Evolutionary conservation across 106 monocot species (phyloP), one percentile per base, ranked within the genome.

Genomic region (Vanilla planifolia): DNA sequence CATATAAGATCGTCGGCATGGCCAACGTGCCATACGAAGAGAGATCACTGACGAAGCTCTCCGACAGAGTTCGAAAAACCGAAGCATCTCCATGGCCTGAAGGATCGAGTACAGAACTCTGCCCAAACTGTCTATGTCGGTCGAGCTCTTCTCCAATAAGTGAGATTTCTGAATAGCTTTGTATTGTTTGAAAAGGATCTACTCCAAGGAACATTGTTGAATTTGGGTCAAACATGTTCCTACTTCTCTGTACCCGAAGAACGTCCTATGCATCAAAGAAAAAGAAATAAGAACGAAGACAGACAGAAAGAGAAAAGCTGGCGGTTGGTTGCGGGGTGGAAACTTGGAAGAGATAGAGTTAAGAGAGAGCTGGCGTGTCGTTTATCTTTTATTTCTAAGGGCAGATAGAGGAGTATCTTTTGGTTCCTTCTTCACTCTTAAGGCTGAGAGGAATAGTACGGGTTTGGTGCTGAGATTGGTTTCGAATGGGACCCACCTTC

Each of bases 391-490:
- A 1, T 2, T 50, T 26, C 50, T 22, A 8, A 0, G 32, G 14
- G 51, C 32, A 17, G 42, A 66, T 14, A 55, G 14, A 48, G 69
- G 34, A 17, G 39, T 26, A 64, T 33, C 53, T 55, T 37, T 43
- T 59, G 59, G 22, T 22, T 68, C 59, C 35, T 60, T 35, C 33
- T 34, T 8, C 9, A 19, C 33, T n/a, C 43, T 51, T 22, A 9
- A 11, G 30, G 2, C 15, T 17, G 21, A 19, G 16, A 37, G 30
- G 22, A 6, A 43, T 20, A 24, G 26, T 29, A 36, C 29, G 21
- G 27, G 57, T 15, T 73, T 78, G 78, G 72, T 78, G 55, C 72
- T 50, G 68, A 72, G 72, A 78, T 72, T 78, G 72, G 58, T 46
- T 62, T 44, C 20, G 13, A 16, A 57, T 15, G 67, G 67, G 67